Evolutionary conservation across 2,329 filamentous ascomycete genomes (phyloP).

Genomic region (Talaromyces sp.): DNA sequence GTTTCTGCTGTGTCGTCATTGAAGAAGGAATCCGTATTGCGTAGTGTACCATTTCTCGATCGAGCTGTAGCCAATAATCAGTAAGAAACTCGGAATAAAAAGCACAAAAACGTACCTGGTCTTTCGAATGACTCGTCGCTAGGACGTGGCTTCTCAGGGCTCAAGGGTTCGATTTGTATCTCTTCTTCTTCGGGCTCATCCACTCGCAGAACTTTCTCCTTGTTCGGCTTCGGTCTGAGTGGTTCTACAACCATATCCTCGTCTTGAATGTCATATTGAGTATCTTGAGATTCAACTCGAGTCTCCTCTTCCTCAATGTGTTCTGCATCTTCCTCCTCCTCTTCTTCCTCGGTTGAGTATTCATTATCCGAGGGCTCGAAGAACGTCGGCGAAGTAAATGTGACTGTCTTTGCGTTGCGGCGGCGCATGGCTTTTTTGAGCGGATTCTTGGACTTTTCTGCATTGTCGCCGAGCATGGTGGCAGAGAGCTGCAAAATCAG

Average conservation of each 20-base stretch:
- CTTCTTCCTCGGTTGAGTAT: slow-evolving; percentile 76
- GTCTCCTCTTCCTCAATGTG: slow-evolving; percentile 47
- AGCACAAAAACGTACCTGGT: slow-evolving; percentile 32
- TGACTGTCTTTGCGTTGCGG: slow-evolving; percentile 79
- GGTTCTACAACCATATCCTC: slow-evolving; percentile 45
- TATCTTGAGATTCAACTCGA: slow-evolving; percentile 32
- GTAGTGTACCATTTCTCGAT: slow-evolving; percentile 79
- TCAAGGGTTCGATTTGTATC: slow-evolving; percentile 29
- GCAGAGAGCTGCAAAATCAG: slow-evolving; percentile 56
- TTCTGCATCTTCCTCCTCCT: slow-evolving; percentile 35
- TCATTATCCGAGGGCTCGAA: slow-evolving; percentile 85
- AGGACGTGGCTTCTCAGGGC: slow-evolving; percentile 44
- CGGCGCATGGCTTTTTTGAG: slow-evolving; percentile 80
- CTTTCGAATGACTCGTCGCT: slow-evolving; percentile 66
- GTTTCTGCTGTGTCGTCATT: slow-evolving; percentile 94
- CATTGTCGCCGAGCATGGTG: slow-evolving; percentile 68
- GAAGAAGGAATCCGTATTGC: slow-evolving; percentile 95
- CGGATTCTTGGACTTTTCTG: slow-evolving; percentile 77
- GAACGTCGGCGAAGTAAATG: slow-evolving; percentile 80
- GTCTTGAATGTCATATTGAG: slow-evolving; percentile 30
- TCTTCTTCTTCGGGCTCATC: slow-evolving; percentile 25
- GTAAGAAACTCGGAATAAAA: slow-evolving; percentile 3
- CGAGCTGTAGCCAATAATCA: slow-evolving; percentile 37
- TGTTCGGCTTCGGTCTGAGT: slow-evolving; percentile 42
- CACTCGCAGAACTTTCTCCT: slow-evolving; percentile 32